Evolutionary conservation across 176 grass and related monocot species (phyloP).

Genomic region (Eremochloa ophiuroides): DNA sequence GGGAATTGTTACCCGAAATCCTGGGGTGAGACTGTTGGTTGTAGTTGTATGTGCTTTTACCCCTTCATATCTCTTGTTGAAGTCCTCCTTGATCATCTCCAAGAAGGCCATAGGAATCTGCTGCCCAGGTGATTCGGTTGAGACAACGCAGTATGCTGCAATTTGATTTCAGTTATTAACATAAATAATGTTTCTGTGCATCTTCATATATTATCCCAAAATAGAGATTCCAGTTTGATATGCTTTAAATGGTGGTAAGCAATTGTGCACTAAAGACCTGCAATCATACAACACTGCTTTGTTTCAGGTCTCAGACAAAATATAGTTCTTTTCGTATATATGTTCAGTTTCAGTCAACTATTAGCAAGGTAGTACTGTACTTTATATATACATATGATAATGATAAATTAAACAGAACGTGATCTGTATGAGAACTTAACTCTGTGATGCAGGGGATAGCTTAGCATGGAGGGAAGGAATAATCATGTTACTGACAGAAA

Average conservation of each 20-base stretch:
- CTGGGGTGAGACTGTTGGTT: constrained; percentile 59
- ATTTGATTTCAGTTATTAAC: background rate
- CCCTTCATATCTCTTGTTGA: constrained; percentile 63
- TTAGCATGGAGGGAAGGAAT: constrained; percentile 8
- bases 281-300: background rate
- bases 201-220: background rate
- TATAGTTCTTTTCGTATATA: too few relatives aligned
- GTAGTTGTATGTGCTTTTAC: constrained; percentile 71
- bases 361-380: too few relatives aligned
- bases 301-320: background rate
- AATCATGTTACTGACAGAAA: background rate
- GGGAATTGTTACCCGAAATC: constrained; percentile 77
- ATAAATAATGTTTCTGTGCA: background rate
- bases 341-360: too few relatives aligned
- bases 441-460: too few relatives aligned
- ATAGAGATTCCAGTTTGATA: background rate
- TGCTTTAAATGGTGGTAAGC: background rate
- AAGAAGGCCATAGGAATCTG: constrained; percentile 73
- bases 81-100: constrained; percentile 78
- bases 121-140: constrained; percentile 48
- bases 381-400: too few relatives aligned
- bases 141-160: constrained; percentile 79
- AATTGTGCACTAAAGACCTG: background rate
- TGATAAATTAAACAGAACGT: too few relatives aligned
- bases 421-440: too few relatives aligned